Percentiles rank a stretch among this genome's conserved stretches.
phyloP scores from a whole-genome alignment of 805 yeast species.

The Candida railenensis region DNA sequence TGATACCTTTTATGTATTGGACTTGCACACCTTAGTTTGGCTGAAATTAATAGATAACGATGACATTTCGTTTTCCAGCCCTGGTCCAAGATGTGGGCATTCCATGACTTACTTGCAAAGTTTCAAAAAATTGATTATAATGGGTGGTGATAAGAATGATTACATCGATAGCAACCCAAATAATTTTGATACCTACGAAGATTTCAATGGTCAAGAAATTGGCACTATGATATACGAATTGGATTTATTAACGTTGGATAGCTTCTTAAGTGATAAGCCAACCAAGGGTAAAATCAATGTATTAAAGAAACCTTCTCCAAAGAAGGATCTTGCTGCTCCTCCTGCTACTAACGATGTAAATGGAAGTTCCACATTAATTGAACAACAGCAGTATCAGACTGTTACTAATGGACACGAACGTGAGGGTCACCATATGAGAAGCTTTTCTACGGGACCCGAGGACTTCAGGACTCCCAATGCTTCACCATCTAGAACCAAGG shows the following conservation, averaged over 20 bases:
- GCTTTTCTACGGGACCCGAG: conserved; percentile 35
- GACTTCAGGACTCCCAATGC: conserved; percentile 29
- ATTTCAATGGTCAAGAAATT: conserved; percentile 44
- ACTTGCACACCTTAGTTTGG: conserved; percentile 72
- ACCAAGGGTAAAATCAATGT: conserved; percentile 11
- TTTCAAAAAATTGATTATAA: conserved; percentile 67
- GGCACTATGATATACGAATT: conserved; percentile 66
- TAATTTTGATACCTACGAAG: conserved; percentile 52
- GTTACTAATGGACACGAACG: conserved; percentile 16
- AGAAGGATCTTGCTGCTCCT: background rate
- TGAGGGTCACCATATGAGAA: conserved; percentile 21
- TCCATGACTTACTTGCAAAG: conserved; percentile 70
- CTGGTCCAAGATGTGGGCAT: conserved; percentile 91
- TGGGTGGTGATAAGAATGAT: conserved; percentile 91
- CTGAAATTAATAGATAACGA: conserved; percentile 55
- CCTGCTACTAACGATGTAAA: background rate
- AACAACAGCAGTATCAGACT: background rate
- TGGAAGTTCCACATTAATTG: background rate
- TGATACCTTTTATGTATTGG: conserved; percentile 69
- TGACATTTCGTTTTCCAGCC: conserved; percentile 42
- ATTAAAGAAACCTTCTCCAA: background rate
- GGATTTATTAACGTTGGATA: conserved; percentile 48
- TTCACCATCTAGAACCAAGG: conserved; percentile 20
- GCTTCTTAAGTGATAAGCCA: conserved; percentile 24
- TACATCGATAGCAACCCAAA: conserved; percentile 49